Base-by-base conservation (phyloP, 2,329 filamentous ascomycete genomes). In the Canariomyces notabilis region DNA sequence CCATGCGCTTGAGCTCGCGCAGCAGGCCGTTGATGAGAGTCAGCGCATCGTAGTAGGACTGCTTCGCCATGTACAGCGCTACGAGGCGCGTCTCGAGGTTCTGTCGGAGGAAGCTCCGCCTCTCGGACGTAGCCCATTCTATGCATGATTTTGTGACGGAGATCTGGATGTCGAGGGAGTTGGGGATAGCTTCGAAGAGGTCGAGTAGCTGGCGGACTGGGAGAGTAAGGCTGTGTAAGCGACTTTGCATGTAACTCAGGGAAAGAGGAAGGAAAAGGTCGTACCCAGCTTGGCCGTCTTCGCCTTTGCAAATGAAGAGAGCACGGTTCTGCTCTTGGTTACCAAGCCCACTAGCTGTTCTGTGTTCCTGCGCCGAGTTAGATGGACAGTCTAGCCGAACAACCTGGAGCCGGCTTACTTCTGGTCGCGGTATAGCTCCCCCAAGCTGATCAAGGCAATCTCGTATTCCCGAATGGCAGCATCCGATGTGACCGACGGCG, bases 91-190 rank as follows among this genome's bases (percentile, higher is more conserved):
- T 95, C 76, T 98, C 89, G 64, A 98, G 88, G 69, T 95, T 95
- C 74, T 98, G 93, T 58, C 93, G 89, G 59, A 98, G 81, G 77
- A 98, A 98, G 50, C 89, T 88, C 64, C 93, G 86, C 60, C 90
- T 87, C 74, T 97, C 89, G 42, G 88, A 87, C 44, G 91, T 88
- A 39, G 93, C 93, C 93, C 93, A 98, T 73, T 97, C 91, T 82
- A 98, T 98, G 74, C 89, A 97, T 71, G 93, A 95, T 72, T 95
- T 95, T 63, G 93, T 98, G 61, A 96, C 89, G 66, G 83, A 74
- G 67, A 95, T 89, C 73, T 98, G 93, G 64, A 85, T 87, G 66
- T 98, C 93, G 74, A 86, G 86, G 59, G 89, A 93, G 71, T 96
- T 86, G 61, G 94, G 93, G 60, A 97, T 96, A 62, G 86, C 80